phyloP scores from a whole-genome alignment of 495 filamentous ascomycete genomes.

The Aspergillus haitiensis region DNA sequence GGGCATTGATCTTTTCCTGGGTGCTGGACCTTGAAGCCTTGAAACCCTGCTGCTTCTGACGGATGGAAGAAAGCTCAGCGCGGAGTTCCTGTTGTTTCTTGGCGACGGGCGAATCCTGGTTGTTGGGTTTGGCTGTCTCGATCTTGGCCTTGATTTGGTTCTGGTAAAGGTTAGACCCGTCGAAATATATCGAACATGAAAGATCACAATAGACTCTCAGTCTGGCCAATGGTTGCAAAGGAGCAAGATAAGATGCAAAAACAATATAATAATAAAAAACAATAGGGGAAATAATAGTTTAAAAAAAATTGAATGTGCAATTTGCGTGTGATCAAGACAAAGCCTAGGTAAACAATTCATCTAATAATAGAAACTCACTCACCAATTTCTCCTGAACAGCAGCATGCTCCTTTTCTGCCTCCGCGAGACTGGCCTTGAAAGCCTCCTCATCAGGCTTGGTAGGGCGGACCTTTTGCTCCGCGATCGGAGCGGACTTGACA shows the following conservation, averaged over 20 bases:
- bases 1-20: slow-evolving; percentile 80
- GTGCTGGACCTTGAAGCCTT: slow-evolving; percentile 74
- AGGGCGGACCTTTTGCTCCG: slow-evolving; percentile 49
- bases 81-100: slow-evolving; percentile 83
- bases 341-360: too few relatives aligned
- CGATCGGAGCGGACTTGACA: slow-evolving; percentile 40
- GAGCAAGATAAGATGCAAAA: too few relatives aligned
- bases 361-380: slow-evolving; percentile 38
- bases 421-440: slow-evolving; percentile 63
- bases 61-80: slow-evolving; percentile 67
- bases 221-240: too few relatives aligned
- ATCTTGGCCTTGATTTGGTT: slow-evolving; percentile 82
- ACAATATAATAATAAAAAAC: background rate
- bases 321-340: background rate
- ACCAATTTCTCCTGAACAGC: slow-evolving; percentile 75
- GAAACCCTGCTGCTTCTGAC: slow-evolving; percentile 76
- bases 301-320: slow-evolving; percentile 3
- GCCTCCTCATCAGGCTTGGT: slow-evolving; percentile 57
- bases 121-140: slow-evolving; percentile 72
- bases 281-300: background rate
- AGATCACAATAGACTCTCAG: too few relatives aligned
- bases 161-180: slow-evolving; percentile 45
- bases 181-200: background rate
- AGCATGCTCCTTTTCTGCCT: slow-evolving; percentile 80
- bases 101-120: slow-evolving; percentile 67